phyloP scores from a whole-genome alignment of 2,329 filamentous ascomycete genomes.

The Pseudogymnoascus sp. region DNA sequence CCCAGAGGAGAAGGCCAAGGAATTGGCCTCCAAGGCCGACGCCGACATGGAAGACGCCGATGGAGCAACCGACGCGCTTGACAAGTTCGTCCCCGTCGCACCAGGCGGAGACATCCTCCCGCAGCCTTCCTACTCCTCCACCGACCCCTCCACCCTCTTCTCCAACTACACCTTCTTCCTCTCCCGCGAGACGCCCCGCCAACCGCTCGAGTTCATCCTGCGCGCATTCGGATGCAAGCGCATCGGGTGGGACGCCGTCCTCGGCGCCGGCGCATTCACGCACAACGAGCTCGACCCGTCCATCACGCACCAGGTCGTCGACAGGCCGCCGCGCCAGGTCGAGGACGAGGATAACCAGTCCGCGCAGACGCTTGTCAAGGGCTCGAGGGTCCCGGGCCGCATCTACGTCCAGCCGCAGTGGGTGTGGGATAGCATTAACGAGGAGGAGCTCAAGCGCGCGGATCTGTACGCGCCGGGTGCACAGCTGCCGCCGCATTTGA shows the following conservation, averaged over 20 bases:
- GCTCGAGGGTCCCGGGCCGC: constrained; percentile 78
- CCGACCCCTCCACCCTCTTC: constrained; percentile 69
- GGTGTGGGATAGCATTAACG: constrained; percentile 96
- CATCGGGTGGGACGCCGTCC: constrained; percentile 86
- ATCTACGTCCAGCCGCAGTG: constrained; percentile 95
- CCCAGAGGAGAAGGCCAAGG: constrained; percentile 37
- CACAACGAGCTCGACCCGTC: constrained; percentile 77
- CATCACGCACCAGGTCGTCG: constrained; percentile 95
- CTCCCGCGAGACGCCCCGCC: constrained; percentile 85
- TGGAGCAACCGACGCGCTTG: constrained; percentile 60
- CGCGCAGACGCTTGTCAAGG: constrained; percentile 48
- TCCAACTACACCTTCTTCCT: constrained; percentile 85
- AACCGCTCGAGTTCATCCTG: constrained; percentile 85
- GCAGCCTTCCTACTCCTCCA: constrained; percentile 64
- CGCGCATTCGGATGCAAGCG: constrained; percentile 93
- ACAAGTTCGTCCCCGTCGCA: constrained; percentile 83
- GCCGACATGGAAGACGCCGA: constrained; percentile 32
- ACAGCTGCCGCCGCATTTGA: constrained; percentile 85
- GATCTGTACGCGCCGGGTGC: constrained; percentile 87
- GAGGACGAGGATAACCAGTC: constrained; percentile 55
- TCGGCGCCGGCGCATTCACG: constrained; percentile 89
- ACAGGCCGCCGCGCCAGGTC: constrained; percentile 70
- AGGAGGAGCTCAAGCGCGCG: constrained; percentile 76
- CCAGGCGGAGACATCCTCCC: constrained; percentile 78
- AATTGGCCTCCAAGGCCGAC: constrained; percentile 36